Base-by-base conservation (phyloP, 2,329 filamentous ascomycete species). In the Neurospora sp. region DNA sequence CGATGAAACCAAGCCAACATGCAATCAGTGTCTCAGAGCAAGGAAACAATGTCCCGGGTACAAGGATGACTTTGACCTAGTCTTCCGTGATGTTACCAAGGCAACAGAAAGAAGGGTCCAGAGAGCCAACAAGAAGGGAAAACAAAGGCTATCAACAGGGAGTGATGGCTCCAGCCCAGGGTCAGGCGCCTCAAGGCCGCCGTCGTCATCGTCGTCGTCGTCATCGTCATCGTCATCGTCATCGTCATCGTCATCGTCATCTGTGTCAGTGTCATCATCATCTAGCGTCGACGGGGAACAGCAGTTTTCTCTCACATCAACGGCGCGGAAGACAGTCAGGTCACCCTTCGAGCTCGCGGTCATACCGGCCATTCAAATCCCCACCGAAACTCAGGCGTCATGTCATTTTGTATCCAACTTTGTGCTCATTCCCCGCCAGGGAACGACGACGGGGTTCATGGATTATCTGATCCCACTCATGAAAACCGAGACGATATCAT, bases 21-120 rank as follows among this genome's bases (percentile, higher is more conserved):
- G 89, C 78, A 85, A 85, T 52, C 88, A 90, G 76, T 91, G 89
- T 75, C 81, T 83, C 73, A 90, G 90, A 75, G 89, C 88, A 43
- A 83, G 86, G 70, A 84, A 88, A 46, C 82, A 85, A 73, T 91
- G 89, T 76, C 89, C 89, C 3, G 89, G 89, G 66, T 91, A 91
- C 79, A 88, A 88, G 77, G 88, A 91, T 76, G 89, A 91, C 73
- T 91, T 92, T 74, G 90, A 92, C 74, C 80, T 92, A 33, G 86
- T 92, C 69, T 91, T 92, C 75, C 87, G 90, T 70, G 90, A 92
- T 77, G 90, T 92, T 80, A 92, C 90, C 38, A 86, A 87, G 73
- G 88, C 89, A 1, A 90, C 89, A 40, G 88, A 89, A 75, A 84
- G 86, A 72, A 85, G 89, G 75, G 89, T 87, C 17, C 84, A 85